These are phyloP conservation scores for Candida ipomoeae DNA, from an alignment of 805 yeast species.

Conservation along the genomic window DNA sequence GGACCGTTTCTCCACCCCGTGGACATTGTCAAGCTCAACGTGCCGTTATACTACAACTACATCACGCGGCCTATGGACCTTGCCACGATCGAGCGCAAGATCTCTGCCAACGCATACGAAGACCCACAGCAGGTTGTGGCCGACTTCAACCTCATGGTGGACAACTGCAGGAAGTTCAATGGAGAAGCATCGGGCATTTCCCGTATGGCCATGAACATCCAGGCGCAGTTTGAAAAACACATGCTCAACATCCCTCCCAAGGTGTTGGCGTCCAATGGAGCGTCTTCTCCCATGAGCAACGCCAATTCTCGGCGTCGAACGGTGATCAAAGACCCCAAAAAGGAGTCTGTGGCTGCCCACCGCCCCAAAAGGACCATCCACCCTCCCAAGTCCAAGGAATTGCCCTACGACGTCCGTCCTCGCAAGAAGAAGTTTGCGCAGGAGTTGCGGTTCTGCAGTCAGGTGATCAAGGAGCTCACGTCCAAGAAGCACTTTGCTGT, in stretches of 20 bases:
- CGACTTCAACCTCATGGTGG: slow-evolving; percentile 82
- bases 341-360: slow-evolving; percentile 72
- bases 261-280: slow-evolving; percentile 23
- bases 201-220: slow-evolving; percentile 86
- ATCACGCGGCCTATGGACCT: slow-evolving; percentile 90
- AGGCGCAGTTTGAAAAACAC: slow-evolving; percentile 90
- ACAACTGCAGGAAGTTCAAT: slow-evolving; percentile 78
- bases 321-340: slow-evolving; percentile 38
- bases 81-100: slow-evolving; percentile 81
- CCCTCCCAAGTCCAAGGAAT: slow-evolving; percentile 92
- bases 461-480: slow-evolving; percentile 73
- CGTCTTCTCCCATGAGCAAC: slow-evolving; percentile 10
- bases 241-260: slow-evolving; percentile 84
- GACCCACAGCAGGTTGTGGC: slow-evolving; percentile 62
- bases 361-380: slow-evolving; percentile 95
- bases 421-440: slow-evolving; percentile 87
- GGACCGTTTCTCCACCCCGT: slow-evolving; percentile 87
- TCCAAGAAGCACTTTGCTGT: slow-evolving; percentile 80
- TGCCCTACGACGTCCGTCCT: slow-evolving; percentile 88
- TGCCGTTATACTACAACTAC: slow-evolving; percentile 84
- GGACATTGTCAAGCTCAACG: slow-evolving; percentile 79
- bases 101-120: slow-evolving; percentile 66
- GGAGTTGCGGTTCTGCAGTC: slow-evolving; percentile 82
- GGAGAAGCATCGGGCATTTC: slow-evolving; percentile 82
- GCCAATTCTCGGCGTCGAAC: slow-evolving; percentile 20